Evolutionary conservation across 108 stramenopile genomes (phyloP).

Genomic region (Epipyxis sp.): DNA sequence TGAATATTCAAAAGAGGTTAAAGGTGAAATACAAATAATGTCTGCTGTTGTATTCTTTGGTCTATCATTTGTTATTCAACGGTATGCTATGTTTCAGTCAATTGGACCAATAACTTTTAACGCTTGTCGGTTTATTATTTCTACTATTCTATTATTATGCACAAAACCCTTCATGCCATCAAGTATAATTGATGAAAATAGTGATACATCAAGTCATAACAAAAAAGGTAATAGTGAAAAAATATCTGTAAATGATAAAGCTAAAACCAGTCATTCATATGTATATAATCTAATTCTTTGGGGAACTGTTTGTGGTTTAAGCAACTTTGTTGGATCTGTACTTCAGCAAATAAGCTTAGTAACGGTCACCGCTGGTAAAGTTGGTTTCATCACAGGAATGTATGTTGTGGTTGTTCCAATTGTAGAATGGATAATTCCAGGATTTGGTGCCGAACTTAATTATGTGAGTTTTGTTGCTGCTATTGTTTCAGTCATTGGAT

Average conservation of each 20-base stretch:
- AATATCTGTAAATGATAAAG: neutral
- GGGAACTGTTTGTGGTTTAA: neutral
- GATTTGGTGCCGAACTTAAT: neutral
- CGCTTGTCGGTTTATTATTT: conserved; percentile 29
- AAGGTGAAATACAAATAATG: neutral
- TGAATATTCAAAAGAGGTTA: neutral
- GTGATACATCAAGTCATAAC: neutral
- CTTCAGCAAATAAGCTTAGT: conserved; percentile 18
- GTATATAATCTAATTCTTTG: no score
- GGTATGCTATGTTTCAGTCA: conserved; percentile 16
- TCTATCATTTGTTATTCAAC: neutral
- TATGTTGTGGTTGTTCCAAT: conserved; percentile 27
- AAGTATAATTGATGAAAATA: neutral
- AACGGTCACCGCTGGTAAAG: conserved; percentile 16
- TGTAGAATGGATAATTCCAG: conserved; percentile 11
- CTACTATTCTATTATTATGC: neutral
- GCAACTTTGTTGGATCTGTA: conserved; percentile 1
- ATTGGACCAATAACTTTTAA: conserved; percentile 16
- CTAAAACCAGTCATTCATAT: neutral
- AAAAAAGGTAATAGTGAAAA: neutral
- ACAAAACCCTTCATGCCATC: neutral
- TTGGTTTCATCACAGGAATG: conserved; percentile 24
- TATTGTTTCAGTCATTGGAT: neutral
- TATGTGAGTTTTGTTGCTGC: neutral
- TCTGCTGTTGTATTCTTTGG: conserved; percentile 26